Conservation (phyloP, 164 flowering plant genomes). For the Litsea cubeba region DNA sequence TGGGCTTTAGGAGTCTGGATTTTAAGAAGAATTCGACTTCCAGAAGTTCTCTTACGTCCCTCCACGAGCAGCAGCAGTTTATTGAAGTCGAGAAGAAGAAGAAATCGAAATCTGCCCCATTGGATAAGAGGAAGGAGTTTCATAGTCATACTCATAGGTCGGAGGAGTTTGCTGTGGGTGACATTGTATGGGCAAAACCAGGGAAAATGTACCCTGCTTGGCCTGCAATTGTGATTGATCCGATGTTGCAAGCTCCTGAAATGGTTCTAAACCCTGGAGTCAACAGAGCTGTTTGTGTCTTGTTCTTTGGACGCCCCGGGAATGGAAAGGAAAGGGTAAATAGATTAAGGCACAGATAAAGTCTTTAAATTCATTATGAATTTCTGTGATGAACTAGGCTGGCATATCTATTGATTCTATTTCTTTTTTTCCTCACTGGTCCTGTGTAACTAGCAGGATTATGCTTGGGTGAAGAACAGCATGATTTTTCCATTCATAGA, state of each 20-base stretch:
- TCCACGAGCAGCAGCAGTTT: slow-evolving; percentile 33
- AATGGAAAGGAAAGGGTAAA: slow-evolving; percentile 72
- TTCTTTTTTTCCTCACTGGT: too few species aligned
- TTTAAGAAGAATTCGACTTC: slow-evolving; percentile 44
- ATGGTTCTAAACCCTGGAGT: slow-evolving; percentile 59
- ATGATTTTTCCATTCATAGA: slow-evolving; percentile 83
- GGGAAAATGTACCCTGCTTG: slow-evolving; percentile 74
- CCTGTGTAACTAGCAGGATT: slow-evolving; percentile 48
- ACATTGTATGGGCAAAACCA: slow-evolving; percentile 90
- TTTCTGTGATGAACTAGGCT: too few species aligned
- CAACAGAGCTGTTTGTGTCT: slow-evolving; percentile 77
- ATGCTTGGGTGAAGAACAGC: slow-evolving; percentile 82
- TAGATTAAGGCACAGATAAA: background rate
- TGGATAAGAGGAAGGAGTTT: slow-evolving; percentile 30
- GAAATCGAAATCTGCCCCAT: background rate
- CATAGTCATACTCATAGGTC: slow-evolving; percentile 22
- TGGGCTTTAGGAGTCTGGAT: background rate
- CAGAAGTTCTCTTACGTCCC: slow-evolving; percentile 36
- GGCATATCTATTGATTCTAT: too few species aligned
- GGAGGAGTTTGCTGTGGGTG: slow-evolving; percentile 66
- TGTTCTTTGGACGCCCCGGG: slow-evolving; percentile 85
- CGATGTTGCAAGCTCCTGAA: slow-evolving; percentile 77
- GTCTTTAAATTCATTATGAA: background rate
- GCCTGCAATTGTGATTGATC: slow-evolving; percentile 97
- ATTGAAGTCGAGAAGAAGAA: slow-evolving; percentile 27